A percentile compares a stretch with the other conserved stretches of the same genome.
Evolutionary conservation across 2,329 filamentous ascomycete species (phyloP).

Genomic region (Colletotrichum eleusines): DNA sequence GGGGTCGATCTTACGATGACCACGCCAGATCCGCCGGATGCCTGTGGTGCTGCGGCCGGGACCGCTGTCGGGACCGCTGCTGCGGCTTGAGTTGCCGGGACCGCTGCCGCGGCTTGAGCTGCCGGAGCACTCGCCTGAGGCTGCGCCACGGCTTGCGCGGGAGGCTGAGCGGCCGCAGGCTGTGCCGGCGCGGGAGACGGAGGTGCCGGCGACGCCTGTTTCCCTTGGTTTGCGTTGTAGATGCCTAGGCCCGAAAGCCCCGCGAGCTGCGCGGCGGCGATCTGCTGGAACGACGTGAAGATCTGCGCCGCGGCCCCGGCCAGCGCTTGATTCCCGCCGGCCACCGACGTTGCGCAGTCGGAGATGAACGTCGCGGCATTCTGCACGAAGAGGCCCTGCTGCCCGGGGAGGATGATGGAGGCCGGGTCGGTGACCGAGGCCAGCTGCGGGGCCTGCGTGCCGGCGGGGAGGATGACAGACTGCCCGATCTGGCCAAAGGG

Average conservation of each 20-base stretch:
- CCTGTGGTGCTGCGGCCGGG: background rate
- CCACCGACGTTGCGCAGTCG: conserved; percentile 50
- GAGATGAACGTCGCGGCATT: conserved; percentile 49
- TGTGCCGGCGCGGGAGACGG: conserved; percentile 1
- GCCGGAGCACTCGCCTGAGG: conserved; percentile 1
- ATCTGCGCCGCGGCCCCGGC: conserved; percentile 36
- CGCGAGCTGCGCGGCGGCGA: conserved; percentile 46
- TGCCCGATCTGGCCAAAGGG: conserved; percentile 52
- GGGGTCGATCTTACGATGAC: conserved; percentile 26
- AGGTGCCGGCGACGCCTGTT: conserved; percentile 13
- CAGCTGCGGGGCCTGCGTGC: conserved; percentile 47
- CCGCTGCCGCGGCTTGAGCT: background rate
- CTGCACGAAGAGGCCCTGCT: conserved; percentile 51
- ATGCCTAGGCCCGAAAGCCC: conserved; percentile 43
- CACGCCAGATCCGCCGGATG: conserved; percentile 19
- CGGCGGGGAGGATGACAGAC: conserved; percentile 52
- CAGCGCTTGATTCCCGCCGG: conserved; percentile 33
- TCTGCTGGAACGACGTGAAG: conserved; percentile 48
- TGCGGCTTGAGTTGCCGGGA: background rate
- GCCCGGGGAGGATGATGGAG: conserved; percentile 52
- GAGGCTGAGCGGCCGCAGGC: conserved; percentile 10
- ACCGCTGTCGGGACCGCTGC: background rate
- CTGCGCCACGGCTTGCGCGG: conserved; percentile 19
- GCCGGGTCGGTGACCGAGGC: conserved; percentile 54
- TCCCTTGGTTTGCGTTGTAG: conserved; percentile 18